Evolutionary conservation across 2,329 filamentous ascomycete species (phyloP), one percentile per base, ranked within the genome.

Genomic region (Aspergillus sp.): DNA sequence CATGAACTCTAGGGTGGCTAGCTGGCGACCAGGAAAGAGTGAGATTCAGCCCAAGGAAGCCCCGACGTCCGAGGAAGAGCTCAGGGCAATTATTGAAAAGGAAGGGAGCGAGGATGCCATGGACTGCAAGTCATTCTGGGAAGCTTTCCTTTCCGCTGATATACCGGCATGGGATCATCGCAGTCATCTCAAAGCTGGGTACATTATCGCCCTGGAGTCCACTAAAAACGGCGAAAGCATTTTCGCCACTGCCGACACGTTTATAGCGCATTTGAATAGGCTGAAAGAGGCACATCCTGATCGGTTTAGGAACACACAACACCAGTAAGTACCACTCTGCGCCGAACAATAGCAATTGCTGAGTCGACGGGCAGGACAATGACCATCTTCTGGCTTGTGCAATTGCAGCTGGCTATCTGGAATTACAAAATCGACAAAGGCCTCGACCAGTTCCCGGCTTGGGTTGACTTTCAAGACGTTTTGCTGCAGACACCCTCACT

Each of bases 361-460:
- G 13, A 48, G 22, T 28, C 25, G 9, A 38, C 34, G 15, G 3
- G 13, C 11, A 60, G 57, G 23, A 60, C 50, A 28, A 43, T 60
- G 57, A 60, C 57, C n/a, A 60, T 54, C 7, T 60, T 60, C 25
- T 60, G 57, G 57, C 57, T 60, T n/a, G 7, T 60, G 25, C 57
- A 60, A 17, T 51, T 60, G 23, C 57, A 60, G 41, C 19, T 54
- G 19, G 57, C 57, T 22, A 54, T 60, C 41, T 49, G 50, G 46
- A 45, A 60, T 43, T 60, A 60, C 51, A 54, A 54, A n/a, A 48
- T 49, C 25, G 45, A 54, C 19, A 49, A 41, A 17, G n/a, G 41
- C 13, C 19, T 54, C 13, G 17, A 50, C 19, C 38, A 34, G 23
- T 43, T 49, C 23, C 57, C 57, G 34, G 38, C 28, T 25, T 46